Conservation (phyloP, 805 yeast species). For the Candida pseudofarinosa region DNA sequence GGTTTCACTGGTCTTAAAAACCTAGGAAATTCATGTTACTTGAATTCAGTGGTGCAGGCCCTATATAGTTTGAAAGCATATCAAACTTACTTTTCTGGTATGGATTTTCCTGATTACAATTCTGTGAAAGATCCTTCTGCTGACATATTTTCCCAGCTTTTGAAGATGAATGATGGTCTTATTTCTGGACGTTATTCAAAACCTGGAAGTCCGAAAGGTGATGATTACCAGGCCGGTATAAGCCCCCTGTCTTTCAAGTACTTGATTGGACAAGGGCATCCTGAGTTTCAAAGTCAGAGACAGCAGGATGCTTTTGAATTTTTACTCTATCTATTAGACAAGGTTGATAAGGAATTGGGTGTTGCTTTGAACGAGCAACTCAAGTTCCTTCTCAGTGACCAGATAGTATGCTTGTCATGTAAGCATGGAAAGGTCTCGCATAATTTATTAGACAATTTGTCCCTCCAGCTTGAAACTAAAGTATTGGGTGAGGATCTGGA, state of each 20-base stretch:
- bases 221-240: slow-evolving; percentile 68
- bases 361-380: slow-evolving; percentile 51
- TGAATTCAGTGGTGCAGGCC: slow-evolving; percentile 76
- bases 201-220: slow-evolving; percentile 43
- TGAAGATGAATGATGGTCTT: slow-evolving; percentile 78
- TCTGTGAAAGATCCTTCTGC: slow-evolving; percentile 47
- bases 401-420: slow-evolving; percentile 57
- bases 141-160: slow-evolving; percentile 69
- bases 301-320: slow-evolving; percentile 98
- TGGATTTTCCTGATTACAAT: slow-evolving; percentile 23
- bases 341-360: slow-evolving; percentile 48
- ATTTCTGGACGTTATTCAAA: slow-evolving; percentile 67
- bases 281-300: slow-evolving; percentile 77
- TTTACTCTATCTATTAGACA: slow-evolving; percentile 60
- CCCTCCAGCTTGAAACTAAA: slow-evolving; percentile 54
- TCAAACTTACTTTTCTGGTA: slow-evolving; percentile 35
- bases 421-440: slow-evolving; percentile 52
- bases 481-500: slow-evolving; percentile 34
- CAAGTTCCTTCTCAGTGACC: slow-evolving; percentile 62
- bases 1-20: slow-evolving; percentile 83
- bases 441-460: slow-evolving; percentile 59
- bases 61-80: slow-evolving; percentile 47
- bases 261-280: slow-evolving; percentile 71
- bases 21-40: slow-evolving; percentile 89
- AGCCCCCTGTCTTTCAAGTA: slow-evolving; percentile 73